Conservation (phyloP, 2,329 filamentous ascomycete species). For the Paecilomyces dactylethromorphus region DNA sequence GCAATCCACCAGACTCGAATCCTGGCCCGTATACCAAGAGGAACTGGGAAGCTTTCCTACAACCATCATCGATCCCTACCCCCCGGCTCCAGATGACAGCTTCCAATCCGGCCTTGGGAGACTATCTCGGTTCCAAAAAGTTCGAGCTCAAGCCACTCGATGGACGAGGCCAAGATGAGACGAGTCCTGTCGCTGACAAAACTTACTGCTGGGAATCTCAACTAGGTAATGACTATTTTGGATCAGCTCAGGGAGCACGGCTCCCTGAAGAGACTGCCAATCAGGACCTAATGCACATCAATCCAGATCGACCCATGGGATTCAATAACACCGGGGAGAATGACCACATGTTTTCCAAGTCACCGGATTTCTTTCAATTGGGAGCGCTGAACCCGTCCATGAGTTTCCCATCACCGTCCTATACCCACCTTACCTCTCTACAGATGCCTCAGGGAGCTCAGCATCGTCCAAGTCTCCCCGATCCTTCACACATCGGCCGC, state of each 20-base stretch:
- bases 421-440: not conserved
- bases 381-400: not conserved
- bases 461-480: conserved; percentile 8
- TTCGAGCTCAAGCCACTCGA: not conserved
- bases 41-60: conserved; percentile 68
- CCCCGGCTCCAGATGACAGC: conserved; percentile 14
- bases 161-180: not conserved
- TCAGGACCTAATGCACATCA: not conserved
- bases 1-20: conserved; percentile 57
- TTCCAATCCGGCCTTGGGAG: conserved; percentile 2
- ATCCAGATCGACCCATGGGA: not conserved
- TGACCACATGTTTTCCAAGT: not conserved
- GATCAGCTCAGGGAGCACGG: not conserved
- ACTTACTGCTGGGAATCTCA: not conserved
- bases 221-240: not conserved
- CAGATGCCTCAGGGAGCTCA: not conserved
- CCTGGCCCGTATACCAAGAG: conserved; percentile 55
- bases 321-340: not conserved
- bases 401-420: conserved; percentile 8
- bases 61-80: conserved; percentile 60
- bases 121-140: conserved; percentile 57
- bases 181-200: not conserved
- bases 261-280: not conserved
- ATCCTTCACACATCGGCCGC: not conserved
- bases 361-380: not conserved